Evolutionary conservation across 495 filamentous ascomycete genomes (phyloP), one percentile per base, ranked within the genome.

Genomic region (Aspergillus bridgeri): DNA sequence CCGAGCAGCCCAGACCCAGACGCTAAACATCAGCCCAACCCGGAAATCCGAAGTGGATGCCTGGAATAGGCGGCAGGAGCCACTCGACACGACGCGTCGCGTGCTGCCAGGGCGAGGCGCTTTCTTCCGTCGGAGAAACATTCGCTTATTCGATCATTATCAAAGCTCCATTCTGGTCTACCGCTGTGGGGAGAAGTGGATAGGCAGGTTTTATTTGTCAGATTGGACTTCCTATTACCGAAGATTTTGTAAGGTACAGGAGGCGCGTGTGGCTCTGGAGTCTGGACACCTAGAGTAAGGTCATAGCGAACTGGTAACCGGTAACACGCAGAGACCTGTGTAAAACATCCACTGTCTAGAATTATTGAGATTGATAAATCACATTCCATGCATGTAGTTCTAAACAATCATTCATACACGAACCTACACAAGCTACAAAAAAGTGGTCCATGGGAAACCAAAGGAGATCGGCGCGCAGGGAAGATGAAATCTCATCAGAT

Each of bases 401-500:
- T n/a, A n/a, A n/a, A n/a, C n/a, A n/a, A n/a, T n/a, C n/a, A n/a
- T n/a, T n/a, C n/a, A n/a, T n/a, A n/a, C n/a, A n/a, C n/a, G n/a
- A n/a, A n/a, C n/a, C n/a, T n/a, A n/a, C n/a, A n/a, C 25, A 38
- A 38, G 3, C 5, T 38, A 38, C 6, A 3, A 13, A 13, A 13
- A 4, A 38, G 33, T 38, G 7, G 33, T 15, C 33, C 33, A 38
- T 38, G 33, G 33, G 33, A 4, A 4, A 11, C 1, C 33, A 15
- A 13, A 38, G 33, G 13, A 38, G 33, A 38, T 38, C 33, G 33
- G 13, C 20, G 38, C 6, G 27, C 17, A 9, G 13, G 24, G 21
- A 18, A 5, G 55, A 57, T 42, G 33, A 44, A 24, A 59, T 59
- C 57, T 18, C 46, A 59, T 59, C 57, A 59, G 57, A 59, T 52